Base-by-base conservation (phyloP, 805 yeast species). In the Saccharomycopsis sp. region DNA sequence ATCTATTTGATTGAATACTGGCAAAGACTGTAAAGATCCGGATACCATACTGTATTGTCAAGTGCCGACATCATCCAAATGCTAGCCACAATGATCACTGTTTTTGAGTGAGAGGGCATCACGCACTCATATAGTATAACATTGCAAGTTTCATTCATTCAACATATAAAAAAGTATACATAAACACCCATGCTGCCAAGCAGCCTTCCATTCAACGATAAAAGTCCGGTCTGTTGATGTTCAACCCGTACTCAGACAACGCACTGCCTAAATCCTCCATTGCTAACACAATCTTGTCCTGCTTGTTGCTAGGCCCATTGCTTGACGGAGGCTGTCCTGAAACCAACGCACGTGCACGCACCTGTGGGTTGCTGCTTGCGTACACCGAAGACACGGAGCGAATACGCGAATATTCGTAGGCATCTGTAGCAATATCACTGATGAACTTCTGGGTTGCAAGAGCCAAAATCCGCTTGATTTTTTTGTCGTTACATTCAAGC, bases 361-460 rank as follows among this genome's bases (percentile, higher is more conserved):
- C 86, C 68, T 89, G 96, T 5, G 97, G 96, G 67, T 89, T 89
- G 50, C 88, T 78, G 2, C 96, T 83, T 65, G 86, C 85, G 65
- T 88, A 84, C n/a, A 91, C 95, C 0, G 97, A 83, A 12, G 90
- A 83, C 2, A 89, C 77, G n/a, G 94, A 89, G 62, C 98, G 79
- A 63, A 94, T 94, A 61, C 98, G 77, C 7, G 97, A 88, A 68
- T 90, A 91, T 69, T 94, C 99, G 68, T 90, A 94, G 0, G 99
- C 97, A 68, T 94, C 98, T 15, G 91, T 89, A 1, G 99, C 97
- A 34, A 94, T 85, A 69, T 94, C 99, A 61, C 91, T 83, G 24
- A 94, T 80, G 69, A 94, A 94, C 68, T 94, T 94, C 67, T 95
- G 99, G 0, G 99, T 94, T 0, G 99, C 98, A 57, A 94, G 75